phyloP scores from a whole-genome alignment of 768 basidiomycete genomes.

The Mycena rosella region DNA sequence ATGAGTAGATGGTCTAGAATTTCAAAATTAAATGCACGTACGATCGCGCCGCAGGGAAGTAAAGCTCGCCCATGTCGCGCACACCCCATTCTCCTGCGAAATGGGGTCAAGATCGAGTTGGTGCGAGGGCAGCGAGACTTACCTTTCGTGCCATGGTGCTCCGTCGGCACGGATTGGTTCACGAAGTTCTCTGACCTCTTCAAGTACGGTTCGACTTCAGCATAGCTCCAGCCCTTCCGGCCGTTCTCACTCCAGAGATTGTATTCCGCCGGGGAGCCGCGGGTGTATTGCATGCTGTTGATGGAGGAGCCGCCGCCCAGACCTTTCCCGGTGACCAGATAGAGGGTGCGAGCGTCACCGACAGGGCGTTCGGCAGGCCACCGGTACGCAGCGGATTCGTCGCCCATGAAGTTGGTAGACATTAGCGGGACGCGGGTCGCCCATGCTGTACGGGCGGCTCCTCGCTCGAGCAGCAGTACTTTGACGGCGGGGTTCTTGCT shows the following conservation, averaged over 20 bases:
- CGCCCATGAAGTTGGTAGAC: slow-evolving; percentile 33
- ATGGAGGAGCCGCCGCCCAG: slow-evolving; percentile 45
- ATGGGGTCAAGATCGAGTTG: slow-evolving; percentile 27
- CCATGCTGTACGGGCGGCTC: slow-evolving; percentile 40
- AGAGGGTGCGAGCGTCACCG: slow-evolving; percentile 4
- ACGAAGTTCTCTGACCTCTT: slow-evolving; percentile 37
- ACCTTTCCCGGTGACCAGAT: slow-evolving; percentile 40
- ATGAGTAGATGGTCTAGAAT: background rate
- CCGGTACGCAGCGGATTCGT: slow-evolving; percentile 25
- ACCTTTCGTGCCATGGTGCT: slow-evolving; percentile 30
- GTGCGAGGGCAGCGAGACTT: background rate
- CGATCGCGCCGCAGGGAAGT: slow-evolving; percentile 24
- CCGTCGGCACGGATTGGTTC: slow-evolving; percentile 11
- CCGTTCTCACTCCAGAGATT: slow-evolving; percentile 41
- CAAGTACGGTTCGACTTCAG: slow-evolving; percentile 42
- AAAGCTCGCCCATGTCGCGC: slow-evolving; percentile 15
- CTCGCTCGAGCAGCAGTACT: slow-evolving; percentile 47
- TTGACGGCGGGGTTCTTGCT: slow-evolving; percentile 36
- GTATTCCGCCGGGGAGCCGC: slow-evolving; percentile 43
- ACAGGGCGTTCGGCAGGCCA: slow-evolving; percentile 7
- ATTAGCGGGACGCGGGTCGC: slow-evolving; percentile 43
- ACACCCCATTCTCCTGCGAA: slow-evolving; percentile 30
- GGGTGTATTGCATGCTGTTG: slow-evolving; percentile 45
- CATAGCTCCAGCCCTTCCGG: slow-evolving; percentile 42
- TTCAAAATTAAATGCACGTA: background rate